Conservation (phyloP, 768 basidiomycete species). For the Naganishia onofrii region DNA sequence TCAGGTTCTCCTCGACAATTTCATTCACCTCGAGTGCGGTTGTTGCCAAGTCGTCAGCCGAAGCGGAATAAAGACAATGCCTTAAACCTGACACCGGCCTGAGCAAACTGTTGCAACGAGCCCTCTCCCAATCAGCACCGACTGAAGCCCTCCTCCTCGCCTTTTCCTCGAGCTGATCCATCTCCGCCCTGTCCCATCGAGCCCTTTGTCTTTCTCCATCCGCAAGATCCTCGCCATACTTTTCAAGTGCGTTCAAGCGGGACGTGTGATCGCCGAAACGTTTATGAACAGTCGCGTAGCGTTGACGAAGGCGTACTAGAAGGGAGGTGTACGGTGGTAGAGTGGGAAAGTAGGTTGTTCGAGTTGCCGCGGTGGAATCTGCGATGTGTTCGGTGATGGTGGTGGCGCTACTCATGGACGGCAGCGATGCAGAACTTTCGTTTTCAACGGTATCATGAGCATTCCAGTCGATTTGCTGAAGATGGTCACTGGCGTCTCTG, state of each 20-base stretch:
- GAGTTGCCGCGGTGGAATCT: neutral
- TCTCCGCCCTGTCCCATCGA: constrained; percentile 43
- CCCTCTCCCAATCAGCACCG: neutral
- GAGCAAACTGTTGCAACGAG: neutral
- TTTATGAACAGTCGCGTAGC: constrained; percentile 36
- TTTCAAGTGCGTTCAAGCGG: constrained; percentile 37
- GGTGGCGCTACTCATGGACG: no score
- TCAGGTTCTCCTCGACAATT: neutral
- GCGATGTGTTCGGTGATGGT: no score
- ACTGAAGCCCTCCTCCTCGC: constrained; percentile 41
- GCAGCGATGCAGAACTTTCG: no score
- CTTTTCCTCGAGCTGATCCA: constrained; percentile 39
- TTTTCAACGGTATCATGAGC: constrained; percentile 19
- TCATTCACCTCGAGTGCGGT: neutral
- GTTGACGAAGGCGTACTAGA: constrained; percentile 35
- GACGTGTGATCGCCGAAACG: constrained; percentile 35
- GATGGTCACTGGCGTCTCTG: no score
- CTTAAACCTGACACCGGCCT: neutral
- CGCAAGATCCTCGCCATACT: constrained; percentile 42
- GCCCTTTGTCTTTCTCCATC: constrained; percentile 46
- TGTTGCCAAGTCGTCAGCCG: neutral
- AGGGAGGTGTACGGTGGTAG: constrained; percentile 36
- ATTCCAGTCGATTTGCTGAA: no score
- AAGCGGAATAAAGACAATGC: neutral
- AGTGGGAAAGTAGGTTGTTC: constrained; percentile 35